Evolutionary conservation across 1,284 basidiomycete species (phyloP).

Genomic region (Xerocomus minutiporus): DNA sequence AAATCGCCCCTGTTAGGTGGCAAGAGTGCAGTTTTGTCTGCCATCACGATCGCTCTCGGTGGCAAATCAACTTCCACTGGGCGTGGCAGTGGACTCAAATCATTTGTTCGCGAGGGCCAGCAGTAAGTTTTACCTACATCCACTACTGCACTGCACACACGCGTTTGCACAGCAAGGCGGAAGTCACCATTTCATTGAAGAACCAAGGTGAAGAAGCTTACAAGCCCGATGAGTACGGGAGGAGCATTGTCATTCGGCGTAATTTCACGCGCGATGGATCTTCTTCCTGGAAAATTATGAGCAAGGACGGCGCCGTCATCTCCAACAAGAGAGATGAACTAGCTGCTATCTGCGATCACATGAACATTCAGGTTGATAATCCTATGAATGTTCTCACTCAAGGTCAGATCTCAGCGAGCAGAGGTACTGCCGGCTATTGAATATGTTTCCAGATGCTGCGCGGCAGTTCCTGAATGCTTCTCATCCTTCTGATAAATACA

Average conservation of each 20-base stretch:
- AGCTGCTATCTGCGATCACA: constrained; percentile 84
- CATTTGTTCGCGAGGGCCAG: constrained; percentile 85
- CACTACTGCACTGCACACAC: neutral
- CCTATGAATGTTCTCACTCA: constrained; percentile 94
- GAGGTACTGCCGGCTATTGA: neutral
- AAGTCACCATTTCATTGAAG: constrained; percentile 78
- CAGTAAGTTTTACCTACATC: constrained; percentile 43
- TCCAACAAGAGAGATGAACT: constrained; percentile 85
- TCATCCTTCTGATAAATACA: constrained; percentile 85
- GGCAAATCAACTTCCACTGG: constrained; percentile 89
- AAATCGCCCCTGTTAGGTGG: constrained; percentile 54
- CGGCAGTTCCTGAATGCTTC: constrained; percentile 84
- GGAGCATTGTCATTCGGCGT: constrained; percentile 82
- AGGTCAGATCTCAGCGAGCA: constrained; percentile 41
- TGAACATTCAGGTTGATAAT: constrained; percentile 97
- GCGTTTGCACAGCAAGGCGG: constrained; percentile 37
- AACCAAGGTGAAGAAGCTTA: constrained; percentile 91
- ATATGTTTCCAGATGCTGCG: constrained; percentile 37
- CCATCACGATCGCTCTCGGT: constrained; percentile 89
- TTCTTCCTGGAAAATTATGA: constrained; percentile 83
- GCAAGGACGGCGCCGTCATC: constrained; percentile 60
- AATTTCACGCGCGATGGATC: constrained; percentile 72
- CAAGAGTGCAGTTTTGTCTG: constrained; percentile 93
- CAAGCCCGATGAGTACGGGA: constrained; percentile 77
- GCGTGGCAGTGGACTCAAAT: constrained; percentile 81